Base-by-base conservation (phyloP, 208 protist species). In the Trypanosoma lewisi region DNA sequence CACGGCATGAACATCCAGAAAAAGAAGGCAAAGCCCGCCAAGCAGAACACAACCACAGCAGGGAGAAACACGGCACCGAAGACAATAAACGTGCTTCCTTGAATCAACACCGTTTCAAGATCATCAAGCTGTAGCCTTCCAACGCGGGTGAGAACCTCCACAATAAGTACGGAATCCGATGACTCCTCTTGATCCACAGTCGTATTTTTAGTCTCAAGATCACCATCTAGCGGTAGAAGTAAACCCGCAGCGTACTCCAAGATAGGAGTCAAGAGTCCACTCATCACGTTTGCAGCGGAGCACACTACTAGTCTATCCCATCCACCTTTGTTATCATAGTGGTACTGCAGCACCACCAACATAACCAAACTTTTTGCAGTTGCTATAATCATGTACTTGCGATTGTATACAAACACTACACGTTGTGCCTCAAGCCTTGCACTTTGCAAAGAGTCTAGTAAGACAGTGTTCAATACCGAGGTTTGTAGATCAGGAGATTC, bases 341-440 rank as follows among this genome's bases (percentile, higher is more conserved):
- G 70, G 55, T 86, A 89, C 36, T 89, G 83, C 34, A 89, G 49
- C 44, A 79, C 73, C 31, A 89, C 42, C 28, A 89, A 67, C 77
- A 89, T 81, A 19, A 50, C 52, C 7, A 83, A 63, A 9, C 74
- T 76, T 44, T 89, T 89, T 54, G 42, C 12, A n/a, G 80, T 73
- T 21, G 77, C 69, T 28, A 78, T 30, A 25, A 82, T 76, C 62
- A 89, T 84, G 57, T 81, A 89, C 55, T 73, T 67, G 0, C 77
- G 68, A 48, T 86, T 69, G 42, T 74, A 84, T 11, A 49, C 39
- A 58, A 89, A 82, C 25, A 89, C 57, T 30, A 80, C 36, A 9
- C 57, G 71, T 62, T 89, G 83, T 50, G 65, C 78, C 54, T 73
- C 69, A 0, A 63, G 63, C 11, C 83, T 63, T n/a, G 80, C 69